phyloP scores from a whole-genome alignment of 305 asterid species.

The Vinca major region DNA sequence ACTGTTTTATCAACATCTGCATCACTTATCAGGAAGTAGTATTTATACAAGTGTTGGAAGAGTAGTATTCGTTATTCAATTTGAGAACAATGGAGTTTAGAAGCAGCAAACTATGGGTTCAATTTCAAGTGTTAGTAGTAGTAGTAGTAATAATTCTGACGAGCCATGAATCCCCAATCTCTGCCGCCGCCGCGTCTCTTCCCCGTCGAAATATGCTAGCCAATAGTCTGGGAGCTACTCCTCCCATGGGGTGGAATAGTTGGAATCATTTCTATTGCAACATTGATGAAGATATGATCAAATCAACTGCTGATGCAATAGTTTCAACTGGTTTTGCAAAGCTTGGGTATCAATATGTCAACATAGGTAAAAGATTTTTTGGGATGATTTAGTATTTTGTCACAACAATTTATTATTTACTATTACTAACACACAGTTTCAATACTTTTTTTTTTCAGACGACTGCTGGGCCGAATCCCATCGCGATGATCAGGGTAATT shows the following conservation, averaged over 20 bases:
- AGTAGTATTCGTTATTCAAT: too few species aligned
- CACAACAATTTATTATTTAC: too few species aligned
- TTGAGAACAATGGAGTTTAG: too few species aligned
- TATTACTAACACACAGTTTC: not conserved
- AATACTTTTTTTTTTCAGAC: constrained; percentile 32
- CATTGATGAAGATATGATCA: constrained; percentile 53
- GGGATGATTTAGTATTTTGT: too few species aligned
- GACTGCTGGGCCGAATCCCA: constrained; percentile 81
- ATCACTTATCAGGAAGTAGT: too few species aligned
- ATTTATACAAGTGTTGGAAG: too few species aligned
- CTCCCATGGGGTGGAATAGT: constrained; percentile 74
- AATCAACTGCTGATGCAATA: constrained; percentile 80
- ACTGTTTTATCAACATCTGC: too few species aligned
- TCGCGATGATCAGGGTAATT: constrained; percentile 60
- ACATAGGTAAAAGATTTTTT: constrained; percentile 41
- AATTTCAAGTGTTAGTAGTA: too few species aligned
- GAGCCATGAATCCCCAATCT: not conserved
- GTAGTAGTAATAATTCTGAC: too few species aligned
- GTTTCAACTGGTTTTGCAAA: constrained; percentile 71
- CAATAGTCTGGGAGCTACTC: constrained; percentile 31
- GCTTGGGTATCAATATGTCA: constrained; percentile 58
- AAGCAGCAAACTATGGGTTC: too few species aligned
- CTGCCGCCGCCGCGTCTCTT: not conserved
- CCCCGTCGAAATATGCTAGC: constrained; percentile 24
- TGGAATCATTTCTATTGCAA: constrained; percentile 73